phyloP scores from a whole-genome alignment of 2,329 filamentous ascomycete genomes.

The Aureobasidium sp. region DNA sequence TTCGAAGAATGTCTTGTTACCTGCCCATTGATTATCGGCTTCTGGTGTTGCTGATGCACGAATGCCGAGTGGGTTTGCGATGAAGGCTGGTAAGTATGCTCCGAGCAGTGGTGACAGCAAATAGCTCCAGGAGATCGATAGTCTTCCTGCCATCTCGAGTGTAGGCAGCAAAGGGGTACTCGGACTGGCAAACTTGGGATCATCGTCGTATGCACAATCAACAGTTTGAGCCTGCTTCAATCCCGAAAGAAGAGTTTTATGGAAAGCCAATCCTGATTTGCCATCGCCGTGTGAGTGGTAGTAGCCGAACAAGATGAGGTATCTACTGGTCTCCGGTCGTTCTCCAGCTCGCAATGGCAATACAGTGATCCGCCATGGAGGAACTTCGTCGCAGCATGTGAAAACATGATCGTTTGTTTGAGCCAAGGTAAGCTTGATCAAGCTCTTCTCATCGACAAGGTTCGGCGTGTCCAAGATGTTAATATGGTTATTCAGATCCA shows the following conservation, averaged over 20 bases:
- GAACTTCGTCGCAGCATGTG: slow-evolving; percentile 19
- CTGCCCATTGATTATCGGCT: slow-evolving; percentile 27
- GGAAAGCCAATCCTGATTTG: slow-evolving; percentile 34
- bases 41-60: slow-evolving; percentile 21
- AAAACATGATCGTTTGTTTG: slow-evolving; percentile 15
- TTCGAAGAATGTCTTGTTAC: slow-evolving; percentile 22
- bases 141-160: slow-evolving; percentile 30
- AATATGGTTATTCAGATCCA: slow-evolving; percentile 36
- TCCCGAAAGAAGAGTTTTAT: slow-evolving; percentile 31
- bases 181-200: slow-evolving; percentile 14
- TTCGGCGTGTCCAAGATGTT: slow-evolving; percentile 19
- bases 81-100: slow-evolving; percentile 28
- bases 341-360: slow-evolving; percentile 19
- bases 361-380: slow-evolving; percentile 38
- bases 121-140: slow-evolving; percentile 38
- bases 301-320: slow-evolving; percentile 33
- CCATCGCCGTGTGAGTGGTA: slow-evolving; percentile 40
- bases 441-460: not conserved
- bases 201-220: not conserved
- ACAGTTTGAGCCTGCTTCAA: slow-evolving; percentile 9
- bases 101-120: slow-evolving; percentile 34
- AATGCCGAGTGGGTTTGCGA: slow-evolving; percentile 28
- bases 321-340: slow-evolving; percentile 13
- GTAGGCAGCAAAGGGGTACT: slow-evolving; percentile 24
- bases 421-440: slow-evolving; percentile 1